Evolutionary conservation across 192 early-diverging fungal species (phyloP).

Genomic region (Coemansia sp.): DNA sequence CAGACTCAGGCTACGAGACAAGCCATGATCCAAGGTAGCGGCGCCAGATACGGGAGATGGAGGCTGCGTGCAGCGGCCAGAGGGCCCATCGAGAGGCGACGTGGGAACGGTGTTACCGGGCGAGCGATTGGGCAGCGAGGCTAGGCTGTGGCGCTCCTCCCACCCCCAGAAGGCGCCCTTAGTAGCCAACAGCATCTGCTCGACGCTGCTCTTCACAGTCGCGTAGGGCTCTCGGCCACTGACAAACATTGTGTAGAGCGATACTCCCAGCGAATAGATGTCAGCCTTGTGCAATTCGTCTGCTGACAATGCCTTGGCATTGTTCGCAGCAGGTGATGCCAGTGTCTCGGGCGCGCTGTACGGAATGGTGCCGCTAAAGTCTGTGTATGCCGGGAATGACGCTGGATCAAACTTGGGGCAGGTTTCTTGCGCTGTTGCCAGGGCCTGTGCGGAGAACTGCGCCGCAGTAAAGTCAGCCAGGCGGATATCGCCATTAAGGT

Average conservation of each 20-base stretch:
- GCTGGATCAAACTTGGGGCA: slow-evolving; percentile 29
- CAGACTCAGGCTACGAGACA: slow-evolving; percentile 33
- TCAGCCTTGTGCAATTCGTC: slow-evolving; percentile 52
- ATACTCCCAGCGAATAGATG: slow-evolving; percentile 58
- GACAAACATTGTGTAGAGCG: slow-evolving; percentile 59
- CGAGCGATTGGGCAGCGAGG: slow-evolving; percentile 13
- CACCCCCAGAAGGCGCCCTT: slow-evolving; percentile 66
- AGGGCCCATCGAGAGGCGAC: slow-evolving; percentile 12
- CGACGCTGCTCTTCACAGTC: slow-evolving; percentile 57
- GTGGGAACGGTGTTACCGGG: slow-evolving; percentile 5
- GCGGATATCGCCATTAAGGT: slow-evolving; percentile 36
- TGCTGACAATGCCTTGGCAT: neutral
- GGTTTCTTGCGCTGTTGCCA: slow-evolving; percentile 18
- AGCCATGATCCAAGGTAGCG: neutral
- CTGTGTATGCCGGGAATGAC: slow-evolving; percentile 38
- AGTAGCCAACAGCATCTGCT: slow-evolving; percentile 60
- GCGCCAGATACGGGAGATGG: slow-evolving; percentile 19
- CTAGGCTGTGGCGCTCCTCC: slow-evolving; percentile 52
- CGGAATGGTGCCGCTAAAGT: slow-evolving; percentile 56
- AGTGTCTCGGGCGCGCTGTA: slow-evolving; percentile 61
- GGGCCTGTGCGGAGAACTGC: slow-evolving; percentile 30
- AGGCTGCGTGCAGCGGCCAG: slow-evolving; percentile 17
- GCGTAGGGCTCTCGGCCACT: slow-evolving; percentile 59
- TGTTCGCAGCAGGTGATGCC: slow-evolving; percentile 14
- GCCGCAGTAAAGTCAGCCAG: slow-evolving; percentile 54